Base-by-base conservation (phyloP, 306 rosid species). In the Phaseolus lunatus region DNA sequence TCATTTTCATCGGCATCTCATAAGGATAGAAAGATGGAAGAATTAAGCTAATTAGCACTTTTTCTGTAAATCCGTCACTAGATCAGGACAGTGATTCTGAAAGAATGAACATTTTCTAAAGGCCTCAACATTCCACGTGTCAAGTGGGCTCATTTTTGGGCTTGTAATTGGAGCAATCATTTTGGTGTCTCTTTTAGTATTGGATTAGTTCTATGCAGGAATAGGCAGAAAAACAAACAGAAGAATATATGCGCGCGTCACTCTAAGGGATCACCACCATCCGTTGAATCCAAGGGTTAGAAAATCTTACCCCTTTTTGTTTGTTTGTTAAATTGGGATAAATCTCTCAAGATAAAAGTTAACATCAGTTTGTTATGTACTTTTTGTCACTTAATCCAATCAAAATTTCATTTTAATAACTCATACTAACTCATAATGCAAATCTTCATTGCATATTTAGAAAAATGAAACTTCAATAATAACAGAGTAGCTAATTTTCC, bases 281-380 rank as follows among this genome's bases (percentile, higher is more conserved):
- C 4, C 64, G 58, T 59, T 11, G 76, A 27, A 35, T 56, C 80
- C 24, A 81, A 80, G 76, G 89, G 93, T 86, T 19, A 80, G 57
- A 72, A 10, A 24, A 24, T 31, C 47, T 70, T 45, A 37, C 4
- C 62, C 62, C 68, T 65, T 65, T 65, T 33, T 11, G 33, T 9
- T 35, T 35, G 16, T 63, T 35, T 3, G 2, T 11, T 39, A 11
- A n/a, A 65, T 18, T 63, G 15, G 12, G 47, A 41, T 11, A 43
- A 43, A 11, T 43, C 14, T n/a, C n/a, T 23, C 5, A 23, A 4
- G 9, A 26, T 10, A 57, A 20, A 54, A 54, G 31, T 24, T 5
- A 24, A 6, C 14, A 3, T 12, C 15, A 43, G 14, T 43, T 43
- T 11, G 15, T 12, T 43, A 43, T 3, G 14, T 43, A 43, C 48